Evolutionary conservation across 129 eudicot genomes (phyloP), one percentile per base, ranked within the genome.

Genomic region (Saposhnikovia divaricata): DNA sequence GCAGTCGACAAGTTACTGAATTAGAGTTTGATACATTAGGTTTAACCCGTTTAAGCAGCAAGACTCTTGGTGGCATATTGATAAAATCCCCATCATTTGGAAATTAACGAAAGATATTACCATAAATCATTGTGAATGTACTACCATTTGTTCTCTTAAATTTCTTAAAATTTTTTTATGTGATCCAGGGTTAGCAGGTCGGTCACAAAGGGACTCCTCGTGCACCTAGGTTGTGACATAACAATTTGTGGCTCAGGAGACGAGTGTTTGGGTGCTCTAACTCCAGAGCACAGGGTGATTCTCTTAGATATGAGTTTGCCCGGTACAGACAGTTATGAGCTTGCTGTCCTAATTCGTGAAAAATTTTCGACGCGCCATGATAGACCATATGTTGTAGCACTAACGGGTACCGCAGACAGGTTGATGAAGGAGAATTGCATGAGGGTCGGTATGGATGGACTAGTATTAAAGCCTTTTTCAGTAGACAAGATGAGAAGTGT

Each of bases 211-310:
- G 98, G 93, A 55, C 90, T 89, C 43, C 93, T 95, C 2, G 50
- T 84, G 81, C 96, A 95, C 86, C 86, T 95, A 21, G 98, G 97
- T 11, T 95, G 96, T 53, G 97, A 95, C 25, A 96, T 92, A 59
- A 85, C 89, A 40, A 77, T 92, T 3, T 94, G 87, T 71, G 55
- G 84, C 76, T 84, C 95, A 10, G 92, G 90, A 5, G 97, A 95
- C 2, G 99, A 96, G 83, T 96, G 98, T 75, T 80, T 92, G 55
- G 82, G 82, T 21, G 89, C 39, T 21, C 81, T 92, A 45, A 85
- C 90, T 43, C 85, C 80, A n/a, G 98, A 92, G 72, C 92, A 89
- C 89, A 88, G 83, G 61, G 90, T 92, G n/a, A 82, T 92, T 23
- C 78, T 96, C 76, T 73, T 92, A 61, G 98, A 96, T 65, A 77